Percentiles rank a stretch among this genome's conserved stretches.
Evolutionary conservation across 2,329 filamentous ascomycete species (phyloP).

Genomic region (Lithohypha guttulata): DNA sequence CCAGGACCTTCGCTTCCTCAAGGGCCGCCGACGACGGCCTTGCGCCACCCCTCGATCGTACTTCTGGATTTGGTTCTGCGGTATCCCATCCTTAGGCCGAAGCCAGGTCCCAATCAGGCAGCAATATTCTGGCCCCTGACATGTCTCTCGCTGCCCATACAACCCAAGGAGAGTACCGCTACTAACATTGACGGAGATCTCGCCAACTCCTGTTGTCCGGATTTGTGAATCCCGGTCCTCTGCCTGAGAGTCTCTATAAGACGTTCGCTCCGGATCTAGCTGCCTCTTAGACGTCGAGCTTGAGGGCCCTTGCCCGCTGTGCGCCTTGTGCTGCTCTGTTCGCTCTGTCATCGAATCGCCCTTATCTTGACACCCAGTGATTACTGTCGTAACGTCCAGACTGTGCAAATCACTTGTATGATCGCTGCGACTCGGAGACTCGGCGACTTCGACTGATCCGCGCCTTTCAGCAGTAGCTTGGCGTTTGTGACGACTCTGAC

Average conservation of each 20-base stretch:
- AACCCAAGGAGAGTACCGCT: not conserved
- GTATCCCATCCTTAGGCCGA: constrained; percentile 1
- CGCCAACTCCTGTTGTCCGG: not conserved
- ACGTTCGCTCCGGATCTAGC: too few relatives aligned
- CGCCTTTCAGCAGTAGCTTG: constrained; percentile 40
- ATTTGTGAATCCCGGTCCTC: constrained; percentile 3
- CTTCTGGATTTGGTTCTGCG: too few relatives aligned
- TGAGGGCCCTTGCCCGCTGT: not conserved
- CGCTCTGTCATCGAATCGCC: not conserved
- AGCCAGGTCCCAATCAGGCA: not conserved
- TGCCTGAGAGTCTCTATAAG: too few relatives aligned
- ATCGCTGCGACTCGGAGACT: constrained; percentile 1
- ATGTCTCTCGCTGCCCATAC: constrained; percentile 4
- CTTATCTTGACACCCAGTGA: not conserved
- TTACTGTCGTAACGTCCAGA: not conserved
- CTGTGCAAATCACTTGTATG: constrained; percentile 1
- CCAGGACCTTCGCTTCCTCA: too few relatives aligned
- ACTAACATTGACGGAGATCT: not conserved
- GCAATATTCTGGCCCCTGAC: constrained; percentile 1
- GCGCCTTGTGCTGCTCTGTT: not conserved
- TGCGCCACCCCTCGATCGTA: too few relatives aligned
- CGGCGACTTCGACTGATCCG: constrained; percentile 2
- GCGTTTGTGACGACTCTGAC: constrained; percentile 56
- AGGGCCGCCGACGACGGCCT: too few relatives aligned
- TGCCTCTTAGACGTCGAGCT: not conserved